phyloP scores from a whole-genome alignment of 352 stramenopile genomes.

The Phytophthora pseudosyringae region DNA sequence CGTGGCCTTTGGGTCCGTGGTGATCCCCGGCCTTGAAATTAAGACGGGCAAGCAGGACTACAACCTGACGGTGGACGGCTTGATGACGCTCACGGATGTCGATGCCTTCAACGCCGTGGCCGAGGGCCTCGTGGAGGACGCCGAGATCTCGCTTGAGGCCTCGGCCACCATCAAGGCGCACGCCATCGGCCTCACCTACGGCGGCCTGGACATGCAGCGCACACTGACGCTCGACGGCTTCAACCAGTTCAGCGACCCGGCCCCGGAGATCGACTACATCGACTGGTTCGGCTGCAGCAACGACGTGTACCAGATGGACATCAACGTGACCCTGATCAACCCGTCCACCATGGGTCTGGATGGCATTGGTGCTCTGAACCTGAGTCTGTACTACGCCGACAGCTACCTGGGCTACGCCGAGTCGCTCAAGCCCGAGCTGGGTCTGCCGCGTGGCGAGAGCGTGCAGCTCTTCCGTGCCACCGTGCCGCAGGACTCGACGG shows the following conservation, averaged over 20 bases:
- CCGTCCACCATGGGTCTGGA: slow-evolving; percentile 53
- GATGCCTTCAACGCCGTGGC: slow-evolving; percentile 56
- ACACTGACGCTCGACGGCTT: slow-evolving; percentile 53
- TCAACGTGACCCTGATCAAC: slow-evolving; percentile 72
- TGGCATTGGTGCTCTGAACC: slow-evolving; percentile 68
- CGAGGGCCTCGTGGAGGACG: slow-evolving; percentile 40
- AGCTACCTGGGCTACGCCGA: slow-evolving; percentile 70
- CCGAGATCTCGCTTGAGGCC: slow-evolving; percentile 46
- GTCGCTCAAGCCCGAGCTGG: slow-evolving; percentile 47
- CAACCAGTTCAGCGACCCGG: slow-evolving; percentile 59
- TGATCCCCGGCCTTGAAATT: slow-evolving; percentile 61
- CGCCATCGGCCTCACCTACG: slow-evolving; percentile 54
- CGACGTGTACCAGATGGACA: slow-evolving; percentile 54
- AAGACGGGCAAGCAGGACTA: slow-evolving; percentile 52
- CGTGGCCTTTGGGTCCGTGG: slow-evolving; percentile 51
- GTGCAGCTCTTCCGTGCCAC: slow-evolving; percentile 59
- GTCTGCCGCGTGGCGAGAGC: slow-evolving; percentile 55
- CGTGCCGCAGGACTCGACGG: slow-evolving; percentile 40
- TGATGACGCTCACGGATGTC: slow-evolving; percentile 44
- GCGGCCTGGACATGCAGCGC: slow-evolving; percentile 56
- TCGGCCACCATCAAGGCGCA: slow-evolving; percentile 49
- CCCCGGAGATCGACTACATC: slow-evolving; percentile 63
- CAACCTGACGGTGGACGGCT: slow-evolving; percentile 55
- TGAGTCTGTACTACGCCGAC: slow-evolving; percentile 70
- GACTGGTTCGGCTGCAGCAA: slow-evolving; percentile 49